A percentile compares a stretch with the other conserved stretches of the same genome.
Evolutionary conservation across 208 protist species (phyloP).

Genomic region (Trichomonas gallinae): DNA sequence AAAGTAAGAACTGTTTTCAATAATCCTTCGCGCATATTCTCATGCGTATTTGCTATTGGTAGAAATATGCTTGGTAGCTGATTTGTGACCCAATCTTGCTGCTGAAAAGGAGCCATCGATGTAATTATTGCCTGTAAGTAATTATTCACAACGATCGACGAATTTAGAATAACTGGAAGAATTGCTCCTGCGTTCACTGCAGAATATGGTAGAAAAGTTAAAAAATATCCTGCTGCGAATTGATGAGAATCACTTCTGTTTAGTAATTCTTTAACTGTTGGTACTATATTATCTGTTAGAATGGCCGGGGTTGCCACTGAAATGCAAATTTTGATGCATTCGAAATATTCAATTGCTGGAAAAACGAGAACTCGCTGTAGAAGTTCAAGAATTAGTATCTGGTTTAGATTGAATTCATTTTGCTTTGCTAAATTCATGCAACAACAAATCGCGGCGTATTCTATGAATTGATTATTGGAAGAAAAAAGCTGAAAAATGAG

Average conservation of each 20-base stretch:
- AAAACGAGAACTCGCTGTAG: neutral
- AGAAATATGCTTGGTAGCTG: neutral
- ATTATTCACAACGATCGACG: neutral
- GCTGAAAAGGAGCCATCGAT: neutral
- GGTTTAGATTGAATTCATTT: neutral
- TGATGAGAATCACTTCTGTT: neutral
- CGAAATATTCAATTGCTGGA: neutral
- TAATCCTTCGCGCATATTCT: neutral
- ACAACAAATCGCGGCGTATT: neutral
- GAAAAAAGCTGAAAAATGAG: neutral
- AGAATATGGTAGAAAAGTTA: neutral
- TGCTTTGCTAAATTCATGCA: neutral
- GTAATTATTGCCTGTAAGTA: neutral
- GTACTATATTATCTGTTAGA: neutral
- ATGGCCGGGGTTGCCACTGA: neutral
- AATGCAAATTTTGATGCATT: neutral
- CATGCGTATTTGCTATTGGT: neutral
- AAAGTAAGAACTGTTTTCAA: neutral
- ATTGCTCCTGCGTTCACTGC: neutral
- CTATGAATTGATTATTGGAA: neutral
- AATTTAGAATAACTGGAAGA: neutral
- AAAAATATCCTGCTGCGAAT: neutral
- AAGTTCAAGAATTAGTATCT: neutral
- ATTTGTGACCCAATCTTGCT: neutral
- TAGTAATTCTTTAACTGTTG: neutral